Evolutionary conservation across 2,329 filamentous ascomycete species (phyloP).

Genomic region (Venturia carpophila): DNA sequence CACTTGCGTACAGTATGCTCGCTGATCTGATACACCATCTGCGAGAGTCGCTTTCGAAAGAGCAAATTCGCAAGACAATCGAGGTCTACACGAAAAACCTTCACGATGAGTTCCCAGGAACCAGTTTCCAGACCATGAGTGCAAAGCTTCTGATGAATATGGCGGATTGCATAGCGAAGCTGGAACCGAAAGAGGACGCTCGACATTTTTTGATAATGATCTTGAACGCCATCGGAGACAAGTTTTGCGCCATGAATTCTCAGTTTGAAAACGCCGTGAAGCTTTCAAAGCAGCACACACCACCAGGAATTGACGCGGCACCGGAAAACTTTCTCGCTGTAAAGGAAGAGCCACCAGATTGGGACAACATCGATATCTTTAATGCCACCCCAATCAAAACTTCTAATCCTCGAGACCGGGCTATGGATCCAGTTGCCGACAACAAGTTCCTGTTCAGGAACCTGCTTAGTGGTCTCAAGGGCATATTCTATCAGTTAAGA

Average conservation of each 20-base stretch:
- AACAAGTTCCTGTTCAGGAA: constrained; percentile 99
- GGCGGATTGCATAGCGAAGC: constrained; percentile 93
- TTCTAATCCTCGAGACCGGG: constrained; percentile 80
- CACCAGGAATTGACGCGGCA: constrained; percentile 45
- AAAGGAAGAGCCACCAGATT: constrained; percentile 72
- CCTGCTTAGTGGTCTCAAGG: constrained; percentile 89
- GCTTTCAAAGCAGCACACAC: constrained; percentile 67
- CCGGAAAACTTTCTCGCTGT: constrained; percentile 77
- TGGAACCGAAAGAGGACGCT: constrained; percentile 88
- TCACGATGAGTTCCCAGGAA: constrained; percentile 91
- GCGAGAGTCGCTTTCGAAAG: constrained; percentile 74
- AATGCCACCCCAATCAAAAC: constrained; percentile 93
- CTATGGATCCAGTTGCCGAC: constrained; percentile 82
- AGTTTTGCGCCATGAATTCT: constrained; percentile 95
- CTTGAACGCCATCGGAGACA: constrained; percentile 93
- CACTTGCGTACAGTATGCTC: constrained; percentile 95
- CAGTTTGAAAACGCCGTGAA: constrained; percentile 95
- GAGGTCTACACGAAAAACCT: constrained; percentile 96
- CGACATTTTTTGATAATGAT: constrained; percentile 96
- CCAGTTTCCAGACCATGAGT: constrained; percentile 99
- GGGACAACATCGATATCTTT: constrained; percentile 98
- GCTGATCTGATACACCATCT: constrained; percentile 97
- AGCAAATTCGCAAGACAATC: constrained; percentile 91
- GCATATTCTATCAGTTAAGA: constrained; percentile 90
- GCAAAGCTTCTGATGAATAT: constrained; percentile 95